Conservation (phyloP, 2,329 filamentous ascomycete genomes). For the Aspergillus jensenii region DNA sequence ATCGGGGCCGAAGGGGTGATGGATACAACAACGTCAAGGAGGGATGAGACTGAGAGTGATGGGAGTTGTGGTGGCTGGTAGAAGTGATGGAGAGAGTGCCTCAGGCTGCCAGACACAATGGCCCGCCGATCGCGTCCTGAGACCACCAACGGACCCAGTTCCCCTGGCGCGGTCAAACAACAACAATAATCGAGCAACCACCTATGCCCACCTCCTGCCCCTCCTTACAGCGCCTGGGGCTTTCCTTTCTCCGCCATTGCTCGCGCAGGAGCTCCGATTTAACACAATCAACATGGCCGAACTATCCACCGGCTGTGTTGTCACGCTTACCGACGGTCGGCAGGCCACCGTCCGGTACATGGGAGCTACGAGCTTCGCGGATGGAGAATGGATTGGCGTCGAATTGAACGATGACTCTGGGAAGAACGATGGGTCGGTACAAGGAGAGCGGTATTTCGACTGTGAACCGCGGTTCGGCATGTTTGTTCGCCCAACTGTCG, state of each 20-base stretch:
- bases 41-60: not conserved
- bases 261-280: slow-evolving; percentile 10
- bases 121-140: slow-evolving; percentile 13
- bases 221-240: slow-evolving; percentile 3
- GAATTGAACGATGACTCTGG: slow-evolving; percentile 79
- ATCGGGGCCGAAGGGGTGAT: not conserved
- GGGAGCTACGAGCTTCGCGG: slow-evolving; percentile 75
- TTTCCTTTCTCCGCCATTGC: slow-evolving; percentile 4
- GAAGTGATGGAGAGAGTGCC: not conserved
- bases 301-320: slow-evolving; percentile 63
- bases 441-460: slow-evolving; percentile 85
- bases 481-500: slow-evolving; percentile 75
- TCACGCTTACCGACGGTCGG: slow-evolving; percentile 77
- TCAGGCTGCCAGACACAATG: slow-evolving; percentile 10
- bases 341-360: slow-evolving; percentile 77
- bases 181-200: slow-evolving; percentile 12
- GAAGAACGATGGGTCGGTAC: slow-evolving; percentile 92
- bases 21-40: slow-evolving; percentile 1
- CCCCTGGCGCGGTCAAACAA: slow-evolving; percentile 18
- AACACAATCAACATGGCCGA: slow-evolving; percentile 32
- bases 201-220: slow-evolving; percentile 9
- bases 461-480: slow-evolving; percentile 72
- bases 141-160: slow-evolving; percentile 12
- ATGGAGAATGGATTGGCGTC: slow-evolving; percentile 84
- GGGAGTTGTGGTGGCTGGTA: too few relatives aligned